phyloP scores from a whole-genome alignment of 2,329 filamentous ascomycete species.

The Fusarium pseudocircinatum region DNA sequence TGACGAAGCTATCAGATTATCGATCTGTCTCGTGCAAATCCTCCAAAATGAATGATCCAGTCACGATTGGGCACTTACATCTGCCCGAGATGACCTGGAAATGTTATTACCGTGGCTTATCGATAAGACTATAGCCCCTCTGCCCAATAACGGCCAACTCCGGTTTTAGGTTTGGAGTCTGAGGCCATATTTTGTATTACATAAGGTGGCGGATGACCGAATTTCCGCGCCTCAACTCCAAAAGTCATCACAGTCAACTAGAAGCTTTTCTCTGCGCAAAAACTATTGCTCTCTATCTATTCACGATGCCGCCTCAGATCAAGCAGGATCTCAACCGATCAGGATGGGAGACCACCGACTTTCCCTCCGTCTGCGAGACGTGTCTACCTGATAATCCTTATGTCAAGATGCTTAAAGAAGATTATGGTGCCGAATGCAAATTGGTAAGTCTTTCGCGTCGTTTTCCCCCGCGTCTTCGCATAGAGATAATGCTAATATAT shows the following conservation, averaged over 20 bases:
- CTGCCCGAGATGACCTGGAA: not conserved
- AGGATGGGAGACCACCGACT: constrained; percentile 94
- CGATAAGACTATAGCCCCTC: constrained; percentile 38
- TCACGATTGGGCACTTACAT: not conserved
- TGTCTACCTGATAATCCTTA: constrained; percentile 97
- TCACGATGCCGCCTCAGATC: constrained; percentile 84
- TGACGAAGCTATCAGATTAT: not conserved
- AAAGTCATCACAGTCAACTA: constrained; percentile 35
- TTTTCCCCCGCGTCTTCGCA: not conserved
- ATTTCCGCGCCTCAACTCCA: constrained; percentile 41
- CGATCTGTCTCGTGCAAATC: not conserved
- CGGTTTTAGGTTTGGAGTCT: constrained; percentile 4
- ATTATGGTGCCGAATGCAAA: constrained; percentile 89
- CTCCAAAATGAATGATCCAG: not conserved
- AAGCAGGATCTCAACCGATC: constrained; percentile 96
- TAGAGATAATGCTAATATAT: not conserved
- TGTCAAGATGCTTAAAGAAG: constrained; percentile 98
- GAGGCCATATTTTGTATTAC: constrained; percentile 31
- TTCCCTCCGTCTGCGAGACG: constrained; percentile 88
- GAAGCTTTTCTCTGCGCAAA: constrained; percentile 22
- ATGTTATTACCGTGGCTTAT: constrained; percentile 26
- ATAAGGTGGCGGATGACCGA: constrained; percentile 42
- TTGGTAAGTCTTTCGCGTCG: constrained; percentile 52
- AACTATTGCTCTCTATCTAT: constrained; percentile 31
- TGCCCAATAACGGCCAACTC: constrained; percentile 32